phyloP scores from a whole-genome alignment of 306 rosid genomes.

The Astragalus membranaceus region DNA sequence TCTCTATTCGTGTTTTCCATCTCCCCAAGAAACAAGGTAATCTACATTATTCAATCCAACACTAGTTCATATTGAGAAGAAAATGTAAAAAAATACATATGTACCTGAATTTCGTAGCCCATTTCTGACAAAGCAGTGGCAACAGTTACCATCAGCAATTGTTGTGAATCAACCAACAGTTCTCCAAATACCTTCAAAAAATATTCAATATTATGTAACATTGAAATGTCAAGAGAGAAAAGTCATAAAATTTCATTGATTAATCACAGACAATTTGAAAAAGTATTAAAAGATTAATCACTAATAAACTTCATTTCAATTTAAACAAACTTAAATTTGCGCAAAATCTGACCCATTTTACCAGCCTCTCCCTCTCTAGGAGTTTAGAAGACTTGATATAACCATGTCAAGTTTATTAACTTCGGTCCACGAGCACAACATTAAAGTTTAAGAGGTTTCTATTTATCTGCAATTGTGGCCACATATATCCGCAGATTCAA shows the following conservation, averaged over 20 bases:
- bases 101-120: constrained; percentile 78
- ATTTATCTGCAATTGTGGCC: neutral
- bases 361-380: neutral
- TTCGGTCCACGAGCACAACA: neutral
- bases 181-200: constrained; percentile 74
- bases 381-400: neutral
- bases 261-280: neutral
- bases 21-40: neutral
- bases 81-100: constrained; percentile 9
- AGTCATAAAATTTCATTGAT: neutral
- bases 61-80: neutral
- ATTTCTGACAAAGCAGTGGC: constrained; percentile 72
- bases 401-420: neutral
- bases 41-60: neutral
- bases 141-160: constrained; percentile 70
- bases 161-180: constrained; percentile 71
- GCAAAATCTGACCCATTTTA: neutral
- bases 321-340: neutral
- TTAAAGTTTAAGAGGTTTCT: neutral
- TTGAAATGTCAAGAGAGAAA: constrained; percentile 4
- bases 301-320: constrained; percentile 5
- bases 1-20: neutral
- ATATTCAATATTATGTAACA: constrained; percentile 1
- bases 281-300: neutral
- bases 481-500: neutral